phyloP scores from a whole-genome alignment of 129 eudicot genomes.

The Flaveria ramosissima region DNA sequence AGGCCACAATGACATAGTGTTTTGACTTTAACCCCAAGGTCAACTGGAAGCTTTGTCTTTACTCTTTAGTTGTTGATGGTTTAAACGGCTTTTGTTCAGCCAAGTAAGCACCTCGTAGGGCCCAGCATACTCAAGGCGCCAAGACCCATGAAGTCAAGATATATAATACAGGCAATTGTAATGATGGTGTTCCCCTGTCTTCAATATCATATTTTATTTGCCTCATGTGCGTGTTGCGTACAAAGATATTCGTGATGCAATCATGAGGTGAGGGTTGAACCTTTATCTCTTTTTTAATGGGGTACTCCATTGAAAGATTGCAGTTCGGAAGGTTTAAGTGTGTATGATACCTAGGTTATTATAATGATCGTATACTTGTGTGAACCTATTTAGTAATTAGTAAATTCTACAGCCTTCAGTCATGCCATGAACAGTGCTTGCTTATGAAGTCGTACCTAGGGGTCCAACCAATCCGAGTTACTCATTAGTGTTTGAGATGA shows the following conservation, averaged over 20 bases:
- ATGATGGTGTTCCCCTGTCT: constrained; percentile 69
- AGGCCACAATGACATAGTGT: constrained; percentile 9
- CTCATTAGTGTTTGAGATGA: no score
- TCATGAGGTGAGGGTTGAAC: constrained; percentile 83
- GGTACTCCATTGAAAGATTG: constrained; percentile 88
- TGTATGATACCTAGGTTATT: no score
- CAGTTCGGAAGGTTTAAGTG: constrained; percentile 88
- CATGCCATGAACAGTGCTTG: no score
- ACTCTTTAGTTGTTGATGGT: constrained; percentile 36
- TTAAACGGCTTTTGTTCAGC: constrained; percentile 74
- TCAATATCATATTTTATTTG: constrained; percentile 81
- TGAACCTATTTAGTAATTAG: no score
- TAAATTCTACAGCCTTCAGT: no score
- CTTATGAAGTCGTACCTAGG: no score
- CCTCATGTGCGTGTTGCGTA: constrained; percentile 78
- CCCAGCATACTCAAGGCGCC: constrained; percentile 80
- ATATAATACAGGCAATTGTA: constrained; percentile 71
- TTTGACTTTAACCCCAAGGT: constrained; percentile 19
- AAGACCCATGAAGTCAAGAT: constrained; percentile 84
- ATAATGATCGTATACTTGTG: no score
- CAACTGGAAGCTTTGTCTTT: constrained; percentile 45
- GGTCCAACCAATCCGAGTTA: no score
- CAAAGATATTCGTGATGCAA: constrained; percentile 74
- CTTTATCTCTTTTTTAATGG: constrained; percentile 49
- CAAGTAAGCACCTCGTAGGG: constrained; percentile 72